A percentile compares a stretch with the other conserved stretches of the same genome.
These are phyloP conservation scores for Citrus maxima DNA, from an alignment of 345 rosid species.

Conservation along the genomic window DNA sequence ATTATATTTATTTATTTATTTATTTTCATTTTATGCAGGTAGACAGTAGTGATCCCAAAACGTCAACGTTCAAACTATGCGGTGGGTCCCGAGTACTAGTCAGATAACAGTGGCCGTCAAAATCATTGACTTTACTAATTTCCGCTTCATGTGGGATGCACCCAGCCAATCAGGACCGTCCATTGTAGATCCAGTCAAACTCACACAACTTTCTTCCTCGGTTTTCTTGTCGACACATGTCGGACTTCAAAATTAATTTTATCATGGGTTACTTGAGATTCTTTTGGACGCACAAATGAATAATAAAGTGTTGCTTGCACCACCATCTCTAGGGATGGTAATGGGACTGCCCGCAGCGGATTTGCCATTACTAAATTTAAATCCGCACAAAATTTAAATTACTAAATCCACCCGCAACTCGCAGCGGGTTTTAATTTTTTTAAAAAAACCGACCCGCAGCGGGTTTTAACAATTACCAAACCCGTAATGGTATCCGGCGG, in stretches of 20 bases:
- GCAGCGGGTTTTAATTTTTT: no score
- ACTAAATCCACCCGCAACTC: no score
- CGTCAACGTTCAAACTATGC: not conserved
- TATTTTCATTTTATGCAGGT: no score
- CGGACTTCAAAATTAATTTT: not conserved
- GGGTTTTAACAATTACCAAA: no score
- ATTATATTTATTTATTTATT: not conserved
- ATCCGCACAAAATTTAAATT: no score
- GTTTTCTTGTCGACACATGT: not conserved
- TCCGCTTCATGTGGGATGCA: conserved; percentile 12
- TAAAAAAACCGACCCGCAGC: no score
- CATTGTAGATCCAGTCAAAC: conserved; percentile 18
- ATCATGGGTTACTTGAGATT: not conserved
- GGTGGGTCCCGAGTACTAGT: not conserved
- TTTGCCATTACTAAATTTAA: no score
- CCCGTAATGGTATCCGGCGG: no score
- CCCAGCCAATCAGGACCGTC: conserved; percentile 16
- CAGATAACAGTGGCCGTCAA: conserved; percentile 16
- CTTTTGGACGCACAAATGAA: not conserved
- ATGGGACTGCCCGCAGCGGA: no score
- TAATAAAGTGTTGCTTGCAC: not conserved
- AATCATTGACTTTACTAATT: conserved; percentile 20
- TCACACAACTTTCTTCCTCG: not conserved
- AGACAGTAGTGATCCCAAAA: not conserved
- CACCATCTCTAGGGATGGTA: not conserved